A percentile compares a stretch with the other conserved stretches of the same genome.
These are phyloP conservation scores for Microbotryum lychnidis-dioicae DNA, from an alignment of 1,284 basidiomycete species.

Conservation along the genomic window DNA sequence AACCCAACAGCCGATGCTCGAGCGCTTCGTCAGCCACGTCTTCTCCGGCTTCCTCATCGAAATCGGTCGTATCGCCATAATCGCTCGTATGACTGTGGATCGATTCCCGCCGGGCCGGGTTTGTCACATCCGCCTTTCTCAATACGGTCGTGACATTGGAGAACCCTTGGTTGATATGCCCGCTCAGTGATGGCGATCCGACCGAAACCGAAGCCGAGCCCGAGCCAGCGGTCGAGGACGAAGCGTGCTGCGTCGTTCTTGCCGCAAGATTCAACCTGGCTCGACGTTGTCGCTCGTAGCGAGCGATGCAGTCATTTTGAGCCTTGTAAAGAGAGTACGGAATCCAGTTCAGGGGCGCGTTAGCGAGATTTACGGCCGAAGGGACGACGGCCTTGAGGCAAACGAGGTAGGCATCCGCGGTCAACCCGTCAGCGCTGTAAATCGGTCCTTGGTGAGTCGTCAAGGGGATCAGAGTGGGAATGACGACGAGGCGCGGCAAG, in stretches of 20 bases:
- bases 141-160: neutral
- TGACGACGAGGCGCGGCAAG: conserved; percentile 18
- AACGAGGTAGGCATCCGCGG: conserved; percentile 40
- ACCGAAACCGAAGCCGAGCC: too few relatives aligned
- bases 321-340: conserved; percentile 44
- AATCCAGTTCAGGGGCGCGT: conserved; percentile 38
- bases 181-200: neutral
- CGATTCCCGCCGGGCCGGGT: neutral
- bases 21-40: too few relatives aligned
- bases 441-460: conserved; percentile 28
- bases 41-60: too few relatives aligned
- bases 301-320: conserved; percentile 41
- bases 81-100: too few relatives aligned
- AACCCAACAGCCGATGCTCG: too few relatives aligned
- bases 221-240: too few relatives aligned
- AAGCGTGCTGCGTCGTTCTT: too few relatives aligned
- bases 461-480: conserved; percentile 26
- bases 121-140: neutral
- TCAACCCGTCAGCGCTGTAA: conserved; percentile 8
- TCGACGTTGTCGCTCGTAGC: neutral
- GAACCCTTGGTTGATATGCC: neutral
- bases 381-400: conserved; percentile 44
- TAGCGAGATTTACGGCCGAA: conserved; percentile 41
- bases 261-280: too few relatives aligned
- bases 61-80: too few relatives aligned